Base-by-base conservation (phyloP, 768 basidiomycete genomes). In the Phaeotremella fagi region DNA sequence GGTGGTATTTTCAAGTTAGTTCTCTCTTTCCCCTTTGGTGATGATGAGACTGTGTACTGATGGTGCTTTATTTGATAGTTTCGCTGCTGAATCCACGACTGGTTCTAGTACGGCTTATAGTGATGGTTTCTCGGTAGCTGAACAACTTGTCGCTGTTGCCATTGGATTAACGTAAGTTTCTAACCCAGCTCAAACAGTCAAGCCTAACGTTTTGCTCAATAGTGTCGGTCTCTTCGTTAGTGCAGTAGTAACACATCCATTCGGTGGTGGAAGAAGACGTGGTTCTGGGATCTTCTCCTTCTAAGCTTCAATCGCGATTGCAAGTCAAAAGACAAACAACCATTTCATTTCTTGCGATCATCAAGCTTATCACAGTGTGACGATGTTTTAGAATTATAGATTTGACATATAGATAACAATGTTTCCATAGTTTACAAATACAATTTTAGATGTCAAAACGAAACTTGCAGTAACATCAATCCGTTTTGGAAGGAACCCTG, bases 201-300 rank as follows among this genome's bases (percentile, higher is more conserved):
- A 18, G 35, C 27, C 11, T 24, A 31, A 23, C 9, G 4, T 12
- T 26, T 23, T 51, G 11, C 14, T 31, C 18, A 22, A 11, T n/a
- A 86, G 87, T 0, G 85, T 91, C 57, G 88, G 88, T 3, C 75
- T 89, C 3, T 85, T 86, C 14, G 79, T 87, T 33, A 80, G 84
- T 3, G 77, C 87, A 20, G 83, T 82, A 1, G 69, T 85, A 22
- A 82, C 85, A 2, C 68, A 74, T 60, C 72, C 71, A 33, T 66
- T 77, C 33, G 77, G 77, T 14, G 76, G 76, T 15, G 73, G 75
- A 3, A 64, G 75, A 11, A 59, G 74, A 38, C 54, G 75, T 27
- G 77, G 77, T 37, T 60, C 64, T 45, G 75, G 76, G 56, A 75
- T 77, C 31, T 77, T 75, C 51, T 74, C 73, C 3, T 77, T 77